Percentiles rank a stretch among this genome's conserved stretches.
phyloP scores from a whole-genome alignment of 2,329 filamentous ascomycete genomes.

The Colletotrichum incanum region DNA sequence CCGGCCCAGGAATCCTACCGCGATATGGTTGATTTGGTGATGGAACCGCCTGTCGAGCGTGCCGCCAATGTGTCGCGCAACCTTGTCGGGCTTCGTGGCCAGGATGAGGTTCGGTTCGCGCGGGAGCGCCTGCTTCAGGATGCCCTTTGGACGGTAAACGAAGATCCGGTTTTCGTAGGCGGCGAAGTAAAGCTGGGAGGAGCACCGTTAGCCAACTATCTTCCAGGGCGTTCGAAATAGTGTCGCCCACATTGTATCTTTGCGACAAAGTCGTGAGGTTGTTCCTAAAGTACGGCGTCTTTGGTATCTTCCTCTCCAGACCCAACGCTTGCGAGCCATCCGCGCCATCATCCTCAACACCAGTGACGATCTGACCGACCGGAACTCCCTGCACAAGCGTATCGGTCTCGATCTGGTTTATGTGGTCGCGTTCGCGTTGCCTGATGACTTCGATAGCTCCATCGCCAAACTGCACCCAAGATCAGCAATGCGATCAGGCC shows the following conservation, averaged over 20 bases:
- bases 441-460: conserved; percentile 53
- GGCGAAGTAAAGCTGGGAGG: conserved; percentile 70
- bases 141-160: conserved; percentile 67
- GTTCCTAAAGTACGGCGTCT: conserved; percentile 60
- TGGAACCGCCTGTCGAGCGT: conserved; percentile 66
- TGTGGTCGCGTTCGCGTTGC: conserved; percentile 53
- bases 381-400: conserved; percentile 36
- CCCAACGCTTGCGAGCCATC: conserved; percentile 9
- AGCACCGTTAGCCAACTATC: conserved; percentile 15
- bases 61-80: conserved; percentile 61
- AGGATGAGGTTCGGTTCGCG: conserved; percentile 66
- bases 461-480: conserved; percentile 54
- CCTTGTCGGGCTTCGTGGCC: conserved; percentile 58
- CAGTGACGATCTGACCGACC: conserved; percentile 33
- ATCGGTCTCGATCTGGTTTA: conserved; percentile 43
- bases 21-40: conserved; percentile 79
- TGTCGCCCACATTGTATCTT: conserved; percentile 64
- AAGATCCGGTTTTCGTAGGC: conserved; percentile 72
- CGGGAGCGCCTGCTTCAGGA: conserved; percentile 64
- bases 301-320: conserved; percentile 44
- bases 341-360: conserved; percentile 3
- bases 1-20: conserved; percentile 78
- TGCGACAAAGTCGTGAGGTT: conserved; percentile 74
- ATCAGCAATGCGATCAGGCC: conserved; percentile 4
- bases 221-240: conserved; percentile 7